These are phyloP conservation scores for Acer saccharum DNA, from an alignment of 345 rosid genomes.

Conservation along the genomic window DNA sequence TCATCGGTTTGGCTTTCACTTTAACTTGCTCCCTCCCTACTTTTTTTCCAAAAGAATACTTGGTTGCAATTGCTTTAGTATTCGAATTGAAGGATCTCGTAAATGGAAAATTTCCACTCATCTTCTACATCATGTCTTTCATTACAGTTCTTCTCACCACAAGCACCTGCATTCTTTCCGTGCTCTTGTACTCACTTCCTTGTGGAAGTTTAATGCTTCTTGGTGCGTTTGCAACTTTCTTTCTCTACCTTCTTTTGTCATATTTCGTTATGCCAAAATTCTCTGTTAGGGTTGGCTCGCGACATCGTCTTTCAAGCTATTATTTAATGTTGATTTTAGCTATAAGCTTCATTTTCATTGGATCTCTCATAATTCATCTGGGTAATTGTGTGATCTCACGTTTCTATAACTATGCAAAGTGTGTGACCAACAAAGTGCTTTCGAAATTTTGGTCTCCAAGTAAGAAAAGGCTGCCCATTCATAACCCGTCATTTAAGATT, in stretches of 20 bases:
- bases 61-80: background rate
- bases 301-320: background rate
- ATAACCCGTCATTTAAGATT: background rate
- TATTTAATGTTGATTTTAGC: background rate
- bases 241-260: background rate
- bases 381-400: background rate
- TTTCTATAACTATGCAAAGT: background rate
- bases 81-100: background rate
- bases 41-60: background rate
- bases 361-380: background rate
- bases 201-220: background rate
- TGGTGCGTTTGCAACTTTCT: background rate
- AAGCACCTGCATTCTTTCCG: background rate
- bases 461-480: background rate
- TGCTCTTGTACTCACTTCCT: background rate
- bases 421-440: background rate
- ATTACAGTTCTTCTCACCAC: background rate
- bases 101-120: background rate
- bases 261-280: background rate
- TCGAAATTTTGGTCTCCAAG: background rate
- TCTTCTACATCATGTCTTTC: background rate
- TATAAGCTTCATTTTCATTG: background rate
- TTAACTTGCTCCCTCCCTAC: background rate
- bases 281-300: background rate
- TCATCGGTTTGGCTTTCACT: slow-evolving; percentile 5